Base-by-base conservation (phyloP, 2,329 filamentous ascomycete species). In the Fusarium pseudonygamai region DNA sequence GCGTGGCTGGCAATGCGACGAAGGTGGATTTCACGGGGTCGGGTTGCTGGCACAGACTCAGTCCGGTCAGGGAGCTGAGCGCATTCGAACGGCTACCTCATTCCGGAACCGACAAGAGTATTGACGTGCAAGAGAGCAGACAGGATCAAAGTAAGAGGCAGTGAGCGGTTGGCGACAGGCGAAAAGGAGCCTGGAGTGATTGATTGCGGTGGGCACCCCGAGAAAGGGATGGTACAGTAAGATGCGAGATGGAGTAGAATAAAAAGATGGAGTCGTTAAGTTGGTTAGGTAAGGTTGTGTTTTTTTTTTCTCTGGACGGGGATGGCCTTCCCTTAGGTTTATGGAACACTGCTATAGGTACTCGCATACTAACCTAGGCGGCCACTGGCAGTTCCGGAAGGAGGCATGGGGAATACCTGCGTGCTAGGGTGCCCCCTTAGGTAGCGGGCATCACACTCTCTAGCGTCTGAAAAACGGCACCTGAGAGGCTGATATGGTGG, bases 51-150 rank as follows among this genome's bases (percentile, higher is more conserved):
- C 74, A 76, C 77, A 77, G 79, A 82, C 86, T 87, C 87, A 89
- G 88, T 89, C 88, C 88, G 83, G 84, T 85, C 82, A 87, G 84
- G 88, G 87, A 89, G 85, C 87, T 89, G 87, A 89, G 87, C 82
- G 81, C 83, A 84, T 83, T 82, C 83, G 84, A 82, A 80, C 80
- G 82, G 83, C 86, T 89, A 89, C 87, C 87, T 86, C 88, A 90
- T 90, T 86, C 86, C 87, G 86, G 67, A 78, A 78, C 75, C 59
- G 71, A 71, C 49, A 73, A 67, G 37, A 58, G 45, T 62, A 43
- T 59, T 62, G 61, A 70, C 55, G 53, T 49, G 52, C 52, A 64
- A 60, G 64, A 71, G 56, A 64, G 59, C 58, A 66, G 65, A 60
- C 52, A 57, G 20, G 28, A 50, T 49, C 30, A 24, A 26, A 37